phyloP scores from a whole-genome alignment of 139 green algal genomes.

The Chlamydomonas schloesseri region DNA sequence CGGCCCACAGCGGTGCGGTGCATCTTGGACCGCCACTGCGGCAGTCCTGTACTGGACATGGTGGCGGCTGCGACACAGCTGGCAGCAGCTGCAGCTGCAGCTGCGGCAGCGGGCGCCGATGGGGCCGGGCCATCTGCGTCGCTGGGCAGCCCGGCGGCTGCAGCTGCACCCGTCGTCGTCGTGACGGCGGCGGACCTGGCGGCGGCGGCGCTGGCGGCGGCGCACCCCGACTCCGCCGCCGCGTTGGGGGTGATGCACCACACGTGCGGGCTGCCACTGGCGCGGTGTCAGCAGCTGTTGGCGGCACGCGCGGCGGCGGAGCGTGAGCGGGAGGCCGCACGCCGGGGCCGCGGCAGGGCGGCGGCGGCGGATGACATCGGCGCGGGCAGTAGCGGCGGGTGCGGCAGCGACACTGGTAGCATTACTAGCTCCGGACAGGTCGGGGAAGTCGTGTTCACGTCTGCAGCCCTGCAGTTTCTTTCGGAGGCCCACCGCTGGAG shows the following conservation, averaged over 20 bases:
- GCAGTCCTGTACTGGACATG: background rate
- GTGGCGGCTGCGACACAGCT: background rate
- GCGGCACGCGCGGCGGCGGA: background rate
- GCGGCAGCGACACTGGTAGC: no score
- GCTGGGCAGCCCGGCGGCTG: no score
- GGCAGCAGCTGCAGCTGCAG: background rate
- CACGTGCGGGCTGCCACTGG: background rate
- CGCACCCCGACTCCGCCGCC: background rate
- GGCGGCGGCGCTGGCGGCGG: background rate
- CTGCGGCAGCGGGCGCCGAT: no score
- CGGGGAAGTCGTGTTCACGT: background rate
- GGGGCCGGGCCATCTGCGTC: no score
- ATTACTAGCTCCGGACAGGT: no score
- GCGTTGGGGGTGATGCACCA: background rate
- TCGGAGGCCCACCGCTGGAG: background rate
- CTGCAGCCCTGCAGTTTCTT: background rate
- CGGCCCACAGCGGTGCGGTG: background rate
- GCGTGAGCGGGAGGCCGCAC: background rate
- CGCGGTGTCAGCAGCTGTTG: background rate
- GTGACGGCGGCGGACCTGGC: background rate
- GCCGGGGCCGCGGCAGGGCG: no score
- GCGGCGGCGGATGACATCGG: background rate
- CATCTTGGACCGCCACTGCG: background rate
- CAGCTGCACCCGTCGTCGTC: background rate
- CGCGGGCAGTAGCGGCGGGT: no score